A percentile compares a stretch with the other conserved stretches of the same genome.
Conservation (phyloP, 495 filamentous ascomycete species). For the Amniculicola lignicola region DNA sequence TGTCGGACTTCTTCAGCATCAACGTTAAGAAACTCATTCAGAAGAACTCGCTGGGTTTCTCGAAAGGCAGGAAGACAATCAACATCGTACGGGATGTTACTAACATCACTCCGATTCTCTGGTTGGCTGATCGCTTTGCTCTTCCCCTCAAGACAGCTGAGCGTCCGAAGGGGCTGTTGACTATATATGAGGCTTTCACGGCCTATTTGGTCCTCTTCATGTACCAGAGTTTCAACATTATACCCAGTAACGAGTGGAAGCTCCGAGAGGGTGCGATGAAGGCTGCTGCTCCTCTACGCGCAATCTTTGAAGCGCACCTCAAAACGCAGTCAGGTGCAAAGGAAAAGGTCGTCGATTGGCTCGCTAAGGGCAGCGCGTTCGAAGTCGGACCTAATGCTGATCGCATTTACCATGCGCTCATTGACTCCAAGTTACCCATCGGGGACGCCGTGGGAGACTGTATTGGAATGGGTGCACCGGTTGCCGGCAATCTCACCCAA, state of each 20-base stretch:
- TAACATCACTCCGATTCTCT: slow-evolving; percentile 36
- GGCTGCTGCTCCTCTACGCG: slow-evolving; percentile 30
- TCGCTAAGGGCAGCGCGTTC: slow-evolving; percentile 39
- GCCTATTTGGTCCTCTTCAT: slow-evolving; percentile 32
- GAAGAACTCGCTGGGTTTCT: slow-evolving; percentile 40
- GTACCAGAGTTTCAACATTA: slow-evolving; percentile 39
- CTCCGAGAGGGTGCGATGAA: slow-evolving; percentile 35
- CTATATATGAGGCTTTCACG: slow-evolving; percentile 30
- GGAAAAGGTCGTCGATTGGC: slow-evolving; percentile 31
- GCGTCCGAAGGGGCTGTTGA: slow-evolving; percentile 26
- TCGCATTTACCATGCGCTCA: slow-evolving; percentile 38
- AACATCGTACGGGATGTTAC: slow-evolving; percentile 46
- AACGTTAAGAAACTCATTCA: slow-evolving; percentile 42
- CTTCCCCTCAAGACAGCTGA: slow-evolving; percentile 34
- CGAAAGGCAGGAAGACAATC: slow-evolving; percentile 37
- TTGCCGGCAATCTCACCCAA: slow-evolving; percentile 36
- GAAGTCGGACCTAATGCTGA: slow-evolving; percentile 42
- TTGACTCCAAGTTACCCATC: slow-evolving; percentile 21
- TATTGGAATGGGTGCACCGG: slow-evolving; percentile 34
- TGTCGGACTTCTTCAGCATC: slow-evolving; percentile 38
- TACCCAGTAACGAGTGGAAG: slow-evolving; percentile 37
- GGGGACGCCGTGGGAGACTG: slow-evolving; percentile 35
- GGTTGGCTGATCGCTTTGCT: slow-evolving; percentile 37
- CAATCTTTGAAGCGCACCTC: slow-evolving; percentile 43
- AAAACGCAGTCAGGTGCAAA: slow-evolving; percentile 36